Conservation (phyloP, 768 basidiomycete species). For the Pleurotus platypus region DNA sequence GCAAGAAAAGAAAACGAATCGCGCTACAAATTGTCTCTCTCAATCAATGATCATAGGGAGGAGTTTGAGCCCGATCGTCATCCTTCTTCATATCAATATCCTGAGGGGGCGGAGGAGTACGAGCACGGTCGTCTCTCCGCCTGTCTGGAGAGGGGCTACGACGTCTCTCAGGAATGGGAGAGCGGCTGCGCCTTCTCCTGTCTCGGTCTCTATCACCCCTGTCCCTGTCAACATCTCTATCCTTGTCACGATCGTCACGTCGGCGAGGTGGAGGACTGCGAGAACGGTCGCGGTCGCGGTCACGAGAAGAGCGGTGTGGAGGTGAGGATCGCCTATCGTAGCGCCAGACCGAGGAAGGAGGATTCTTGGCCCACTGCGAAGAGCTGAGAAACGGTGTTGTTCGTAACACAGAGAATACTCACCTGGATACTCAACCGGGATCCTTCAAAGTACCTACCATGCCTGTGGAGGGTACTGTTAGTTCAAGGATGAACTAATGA, state of each 20-base stretch:
- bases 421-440: constrained; percentile 74
- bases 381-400: background rate
- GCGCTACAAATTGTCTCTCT: background rate
- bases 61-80: constrained; percentile 53
- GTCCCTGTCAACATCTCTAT: constrained; percentile 29
- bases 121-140: constrained; percentile 43
- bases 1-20: too few relatives aligned
- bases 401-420: constrained; percentile 11
- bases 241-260: constrained; percentile 28
- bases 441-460: constrained; percentile 73
- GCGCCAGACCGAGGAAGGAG: constrained; percentile 82
- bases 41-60: constrained; percentile 53
- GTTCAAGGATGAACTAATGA: background rate
- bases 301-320: constrained; percentile 25
- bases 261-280: constrained; percentile 49
- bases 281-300: constrained; percentile 37
- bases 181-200: constrained; percentile 44
- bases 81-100: constrained; percentile 41
- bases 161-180: constrained; percentile 42
- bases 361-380: constrained; percentile 74
- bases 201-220: constrained; percentile 39
- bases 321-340: constrained; percentile 54
- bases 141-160: constrained; percentile 39
- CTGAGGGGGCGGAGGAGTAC: constrained; percentile 49
- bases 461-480: constrained; percentile 40